Base-by-base conservation (phyloP, 768 basidiomycete species). In the Multifurca ochricompacta region DNA sequence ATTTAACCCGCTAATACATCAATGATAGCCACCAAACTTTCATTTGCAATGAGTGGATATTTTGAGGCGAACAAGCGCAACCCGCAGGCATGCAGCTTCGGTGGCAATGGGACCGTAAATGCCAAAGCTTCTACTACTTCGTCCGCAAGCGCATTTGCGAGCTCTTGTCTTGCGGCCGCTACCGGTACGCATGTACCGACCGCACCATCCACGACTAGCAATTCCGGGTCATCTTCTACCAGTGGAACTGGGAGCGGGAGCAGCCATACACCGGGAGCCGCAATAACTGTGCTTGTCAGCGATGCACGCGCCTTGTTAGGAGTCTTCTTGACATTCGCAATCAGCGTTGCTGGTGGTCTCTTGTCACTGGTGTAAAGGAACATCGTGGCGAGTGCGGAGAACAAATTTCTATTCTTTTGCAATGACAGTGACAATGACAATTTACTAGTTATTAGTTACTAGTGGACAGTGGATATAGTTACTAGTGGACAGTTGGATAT, bases 91-190 rank as follows among this genome's bases (percentile, higher is more conserved):
- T 95, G 92, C 70, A 79, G 77, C 71, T 95, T 96, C 66, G 68
- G 69, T 48, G 91, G 92, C 7, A 96, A 96, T 65, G 92, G 83
- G 5, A 90, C 88, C 14, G 73, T 90, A 59, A 87, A 88, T 63
- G 10, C 71, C 14, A 65, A 64, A 3, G 79, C 80, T 14, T 75
- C 84, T 28, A 65, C 83, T 6, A 64, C 67, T 14, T 69, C 75
- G 9, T 74, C 74, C 27, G 79, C 80, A 37, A 72, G 72, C 53
- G 69, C 80, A 34, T 84, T 78, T 36, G 83, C 77, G 21, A 77
- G 71, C 50, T 83, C 85, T 13, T 91, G 88, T 64, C 68, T 89
- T 51, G 66, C 86, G 18, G 82, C 74, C 64, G 78, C 84, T 14
- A 67, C 71, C 13, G 77, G 83, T 13, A 82, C 81, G 6, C 83